Evolutionary conservation across 345 rosid genomes (phyloP).

Genomic region (Euphorbia lathyris): DNA sequence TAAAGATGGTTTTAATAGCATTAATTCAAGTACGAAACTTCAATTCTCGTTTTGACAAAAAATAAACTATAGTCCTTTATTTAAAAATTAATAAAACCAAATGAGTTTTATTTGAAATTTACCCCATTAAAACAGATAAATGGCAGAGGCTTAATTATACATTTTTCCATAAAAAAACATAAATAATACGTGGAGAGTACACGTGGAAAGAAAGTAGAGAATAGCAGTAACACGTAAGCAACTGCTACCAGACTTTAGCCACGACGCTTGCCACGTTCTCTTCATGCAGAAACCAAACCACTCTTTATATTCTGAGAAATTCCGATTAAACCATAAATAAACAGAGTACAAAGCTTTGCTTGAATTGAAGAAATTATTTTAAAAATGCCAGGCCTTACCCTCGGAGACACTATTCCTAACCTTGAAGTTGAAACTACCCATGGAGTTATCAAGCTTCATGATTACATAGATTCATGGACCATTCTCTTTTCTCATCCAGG

Average conservation of each 20-base stretch:
- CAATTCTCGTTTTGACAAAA: no score
- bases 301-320: neutral
- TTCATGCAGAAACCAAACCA: slow-evolving; percentile 25
- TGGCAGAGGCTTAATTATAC: no score
- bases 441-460: slow-evolving; percentile 62
- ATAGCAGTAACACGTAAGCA: neutral
- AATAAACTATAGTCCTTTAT: no score
- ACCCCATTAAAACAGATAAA: no score
- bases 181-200: neutral
- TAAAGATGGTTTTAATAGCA: no score
- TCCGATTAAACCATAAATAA: no score
- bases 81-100: no score
- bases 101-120: no score
- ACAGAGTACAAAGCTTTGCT: no score
- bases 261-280: slow-evolving; percentile 36
- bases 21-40: no score
- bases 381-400: slow-evolving; percentile 67
- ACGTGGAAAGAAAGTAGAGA: neutral
- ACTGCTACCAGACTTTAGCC: neutral
- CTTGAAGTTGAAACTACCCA: slow-evolving; percentile 66
- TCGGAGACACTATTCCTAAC: slow-evolving; percentile 71
- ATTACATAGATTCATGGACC: slow-evolving; percentile 57
- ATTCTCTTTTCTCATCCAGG: slow-evolving; percentile 83
- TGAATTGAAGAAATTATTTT: neutral
- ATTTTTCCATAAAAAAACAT: no score